These are phyloP conservation scores for Cunninghamia lanceolata DNA, from an alignment of 75 land plant genomes.

Conservation along the genomic window DNA sequence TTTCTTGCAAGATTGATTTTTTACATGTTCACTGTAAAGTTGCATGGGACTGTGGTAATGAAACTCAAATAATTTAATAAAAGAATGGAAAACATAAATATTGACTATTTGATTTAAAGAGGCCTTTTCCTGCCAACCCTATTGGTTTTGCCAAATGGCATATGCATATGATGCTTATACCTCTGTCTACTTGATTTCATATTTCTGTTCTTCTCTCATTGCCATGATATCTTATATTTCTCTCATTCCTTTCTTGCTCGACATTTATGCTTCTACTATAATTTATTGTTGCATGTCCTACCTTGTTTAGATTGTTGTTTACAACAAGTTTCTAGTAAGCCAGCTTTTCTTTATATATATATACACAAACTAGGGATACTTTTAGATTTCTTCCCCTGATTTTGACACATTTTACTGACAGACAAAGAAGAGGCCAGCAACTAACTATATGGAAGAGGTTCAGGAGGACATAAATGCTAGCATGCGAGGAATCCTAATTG, in stretches of 20 bases:
- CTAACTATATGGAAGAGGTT: slow-evolving; percentile 73
- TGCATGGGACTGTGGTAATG: not conserved
- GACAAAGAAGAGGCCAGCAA: slow-evolving; percentile 77
- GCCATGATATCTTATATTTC: not conserved
- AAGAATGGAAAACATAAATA: not conserved
- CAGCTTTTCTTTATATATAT: not conserved
- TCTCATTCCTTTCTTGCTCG: not conserved
- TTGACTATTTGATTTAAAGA: not conserved
- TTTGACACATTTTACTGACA: slow-evolving; percentile 22
- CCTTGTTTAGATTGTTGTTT: not conserved
- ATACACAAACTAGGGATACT: not conserved
- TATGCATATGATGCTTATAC: not conserved
- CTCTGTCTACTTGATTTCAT: not conserved
- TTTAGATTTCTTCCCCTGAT: not conserved
- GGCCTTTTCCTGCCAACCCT: not conserved
- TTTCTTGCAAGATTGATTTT: not conserved
- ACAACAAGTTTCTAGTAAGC: not conserved
- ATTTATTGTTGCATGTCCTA: not conserved
- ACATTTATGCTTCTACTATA: not conserved
- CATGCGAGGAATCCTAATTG: slow-evolving; percentile 87
- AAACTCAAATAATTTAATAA: not conserved
- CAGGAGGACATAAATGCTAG: slow-evolving; percentile 82
- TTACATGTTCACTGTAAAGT: not conserved
- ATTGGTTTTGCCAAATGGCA: not conserved
- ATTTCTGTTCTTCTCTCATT: not conserved